These are phyloP conservation scores for Chrysosporium queenslandicum DNA, from an alignment of 2,329 filamentous ascomycete genomes.

Conservation along the genomic window DNA sequence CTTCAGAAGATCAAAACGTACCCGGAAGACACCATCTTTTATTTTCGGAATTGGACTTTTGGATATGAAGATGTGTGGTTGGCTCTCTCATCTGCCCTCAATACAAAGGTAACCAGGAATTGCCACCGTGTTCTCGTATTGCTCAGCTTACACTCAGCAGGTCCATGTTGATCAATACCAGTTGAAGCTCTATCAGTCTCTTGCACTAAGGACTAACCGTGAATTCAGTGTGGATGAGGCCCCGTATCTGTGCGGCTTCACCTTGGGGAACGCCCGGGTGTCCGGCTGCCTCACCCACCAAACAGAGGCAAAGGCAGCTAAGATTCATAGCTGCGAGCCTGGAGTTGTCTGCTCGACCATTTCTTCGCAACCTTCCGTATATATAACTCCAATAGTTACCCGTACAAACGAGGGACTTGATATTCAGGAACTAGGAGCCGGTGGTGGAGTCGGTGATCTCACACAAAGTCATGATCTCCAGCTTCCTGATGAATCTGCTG, in stretches of 20 bases:
- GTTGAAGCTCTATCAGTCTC: constrained; percentile 57
- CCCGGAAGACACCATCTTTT: constrained; percentile 64
- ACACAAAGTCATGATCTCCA: constrained; percentile 58
- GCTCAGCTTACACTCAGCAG: constrained; percentile 28
- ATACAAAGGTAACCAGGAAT: constrained; percentile 45
- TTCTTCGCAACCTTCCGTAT: constrained; percentile 49
- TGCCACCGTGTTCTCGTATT: not conserved
- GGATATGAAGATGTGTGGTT: constrained; percentile 91
- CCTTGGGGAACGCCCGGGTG: constrained; percentile 60
- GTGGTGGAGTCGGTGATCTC: constrained; percentile 68
- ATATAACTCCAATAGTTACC: constrained; percentile 68
- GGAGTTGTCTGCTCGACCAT: constrained; percentile 41
- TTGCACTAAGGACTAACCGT: constrained; percentile 40
- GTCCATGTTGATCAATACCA: constrained; percentile 81
- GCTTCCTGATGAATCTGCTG: constrained; percentile 39
- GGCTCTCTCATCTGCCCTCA: constrained; percentile 60
- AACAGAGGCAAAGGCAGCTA: constrained; percentile 37
- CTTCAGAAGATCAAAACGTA: constrained; percentile 58
- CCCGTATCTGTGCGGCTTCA: constrained; percentile 60
- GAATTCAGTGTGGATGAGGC: constrained; percentile 47
- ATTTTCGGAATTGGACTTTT: constrained; percentile 84
- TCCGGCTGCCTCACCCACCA: constrained; percentile 62
- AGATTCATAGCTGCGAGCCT: constrained; percentile 79
- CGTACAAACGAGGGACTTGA: constrained; percentile 47
- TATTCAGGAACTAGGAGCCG: constrained; percentile 63